These are phyloP conservation scores for Microbotryum scabiosae DNA, from an alignment of 1,284 basidiomycete genomes.

Conservation along the genomic window DNA sequence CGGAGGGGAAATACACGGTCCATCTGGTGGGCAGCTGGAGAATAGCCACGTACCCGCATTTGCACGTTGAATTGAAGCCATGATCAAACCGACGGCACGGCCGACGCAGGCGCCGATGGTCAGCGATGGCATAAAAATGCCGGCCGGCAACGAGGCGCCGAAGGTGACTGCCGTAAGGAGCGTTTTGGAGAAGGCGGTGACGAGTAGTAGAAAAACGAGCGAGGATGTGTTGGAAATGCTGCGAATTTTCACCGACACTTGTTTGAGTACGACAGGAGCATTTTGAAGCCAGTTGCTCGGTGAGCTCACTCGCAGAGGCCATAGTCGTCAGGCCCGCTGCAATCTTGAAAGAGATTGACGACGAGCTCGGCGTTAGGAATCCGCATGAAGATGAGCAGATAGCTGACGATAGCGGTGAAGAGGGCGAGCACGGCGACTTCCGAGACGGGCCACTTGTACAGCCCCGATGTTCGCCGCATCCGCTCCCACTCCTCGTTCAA, in stretches of 20 bases:
- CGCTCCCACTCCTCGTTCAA: constrained; percentile 72
- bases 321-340: constrained; percentile 54
- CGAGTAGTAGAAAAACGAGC: constrained; percentile 19
- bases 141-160: constrained; percentile 85
- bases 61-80: constrained; percentile 68
- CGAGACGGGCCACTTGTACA: constrained; percentile 65
- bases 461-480: constrained; percentile 35
- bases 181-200: constrained; percentile 55
- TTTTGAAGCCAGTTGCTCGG: background rate
- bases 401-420: constrained; percentile 67
- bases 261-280: background rate
- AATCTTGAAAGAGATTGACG: constrained; percentile 74
- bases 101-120: constrained; percentile 94
- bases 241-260: background rate
- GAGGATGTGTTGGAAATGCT: constrained; percentile 11
- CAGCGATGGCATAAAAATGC: constrained; percentile 94
- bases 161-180: constrained; percentile 83
- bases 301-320: constrained; percentile 55
- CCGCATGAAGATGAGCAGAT: constrained; percentile 50
- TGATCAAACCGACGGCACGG: constrained; percentile 71
- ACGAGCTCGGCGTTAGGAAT: constrained; percentile 33
- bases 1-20: constrained; percentile 63
- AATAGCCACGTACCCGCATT: constrained; percentile 60
- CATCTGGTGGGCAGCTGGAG: constrained; percentile 54
- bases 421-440: constrained; percentile 53